Conservation (phyloP, 768 basidiomycete genomes). For the Phylloporus sp. region DNA sequence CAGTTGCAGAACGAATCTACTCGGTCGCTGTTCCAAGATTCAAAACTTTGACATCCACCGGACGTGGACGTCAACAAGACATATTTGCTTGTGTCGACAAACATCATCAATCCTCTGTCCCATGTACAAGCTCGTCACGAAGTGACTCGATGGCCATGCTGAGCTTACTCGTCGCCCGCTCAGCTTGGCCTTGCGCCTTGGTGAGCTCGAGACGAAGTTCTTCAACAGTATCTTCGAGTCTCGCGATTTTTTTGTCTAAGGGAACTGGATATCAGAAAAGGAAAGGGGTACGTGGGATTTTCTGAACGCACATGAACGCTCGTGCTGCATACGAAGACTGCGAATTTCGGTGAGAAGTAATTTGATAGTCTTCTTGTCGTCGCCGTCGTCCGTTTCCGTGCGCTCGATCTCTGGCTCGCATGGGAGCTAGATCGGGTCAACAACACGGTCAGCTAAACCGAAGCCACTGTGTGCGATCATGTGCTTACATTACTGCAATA, state of each 20-base stretch:
- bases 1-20: no score
- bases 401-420: no score
- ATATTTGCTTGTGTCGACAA: no score
- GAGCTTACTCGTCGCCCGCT: background rate
- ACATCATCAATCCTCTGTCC: no score
- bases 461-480: no score
- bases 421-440: background rate
- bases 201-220: background rate
- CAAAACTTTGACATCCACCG: no score
- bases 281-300: accelerated
- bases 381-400: background rate
- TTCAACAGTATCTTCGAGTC: constrained; percentile 1
- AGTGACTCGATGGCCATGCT: background rate
- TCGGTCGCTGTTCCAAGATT: no score
- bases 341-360: constrained; percentile 1
- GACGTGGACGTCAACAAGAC: no score
- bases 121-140: no score
- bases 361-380: background rate
- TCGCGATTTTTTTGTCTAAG: constrained; percentile 2
- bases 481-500: background rate
- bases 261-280: background rate
- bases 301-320: constrained; percentile 4
- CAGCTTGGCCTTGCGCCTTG: background rate
- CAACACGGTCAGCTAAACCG: background rate
- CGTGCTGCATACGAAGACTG: constrained; percentile 2